These are phyloP conservation scores for Candida coquimbonensis DNA, from an alignment of 805 yeast genomes.

Conservation along the genomic window DNA sequence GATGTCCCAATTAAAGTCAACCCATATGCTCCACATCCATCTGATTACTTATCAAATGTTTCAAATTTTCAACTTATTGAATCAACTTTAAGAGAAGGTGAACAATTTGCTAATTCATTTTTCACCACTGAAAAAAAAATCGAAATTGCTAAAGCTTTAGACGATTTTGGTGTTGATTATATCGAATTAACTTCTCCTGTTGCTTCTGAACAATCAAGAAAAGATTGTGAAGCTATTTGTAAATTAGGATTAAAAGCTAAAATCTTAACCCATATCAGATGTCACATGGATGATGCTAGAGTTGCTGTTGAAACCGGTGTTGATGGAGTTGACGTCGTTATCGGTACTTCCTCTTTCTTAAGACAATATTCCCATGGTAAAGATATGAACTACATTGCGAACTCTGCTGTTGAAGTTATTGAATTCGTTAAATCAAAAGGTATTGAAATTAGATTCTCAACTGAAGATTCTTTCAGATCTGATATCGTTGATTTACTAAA, in stretches of 20 bases:
- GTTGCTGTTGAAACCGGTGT: conserved; percentile 98
- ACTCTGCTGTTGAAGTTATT: conserved; percentile 92
- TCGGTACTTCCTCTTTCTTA: conserved; percentile 93
- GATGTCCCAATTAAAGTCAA: conserved; percentile 32
- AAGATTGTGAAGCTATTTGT: conserved; percentile 97
- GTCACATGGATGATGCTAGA: conserved; percentile 98
- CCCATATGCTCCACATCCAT: conserved; percentile 95
- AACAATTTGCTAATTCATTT: conserved; percentile 96
- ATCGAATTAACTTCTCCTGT: conserved; percentile 97
- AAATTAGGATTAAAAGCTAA: conserved; percentile 94
- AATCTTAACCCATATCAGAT: conserved; percentile 92
- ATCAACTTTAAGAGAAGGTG: conserved; percentile 96
- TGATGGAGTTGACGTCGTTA: conserved; percentile 97
- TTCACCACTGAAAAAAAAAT: conserved; percentile 91
- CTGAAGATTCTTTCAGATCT: conserved; percentile 96
- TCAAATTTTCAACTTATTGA: conserved; percentile 85
- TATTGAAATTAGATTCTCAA: conserved; percentile 91
- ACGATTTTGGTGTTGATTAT: conserved; percentile 97
- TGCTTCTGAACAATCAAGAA: conserved; percentile 89
- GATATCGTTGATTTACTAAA: conserved; percentile 92
- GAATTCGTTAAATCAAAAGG: conserved; percentile 96
- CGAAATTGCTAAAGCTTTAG: conserved; percentile 93
- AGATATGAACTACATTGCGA: conserved; percentile 96
- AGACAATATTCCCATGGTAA: conserved; percentile 96
- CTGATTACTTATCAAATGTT: conserved; percentile 87